Evolutionary conservation across 805 yeast species (phyloP).

Genomic region (Cyberlindnera samutprakarnensis): DNA sequence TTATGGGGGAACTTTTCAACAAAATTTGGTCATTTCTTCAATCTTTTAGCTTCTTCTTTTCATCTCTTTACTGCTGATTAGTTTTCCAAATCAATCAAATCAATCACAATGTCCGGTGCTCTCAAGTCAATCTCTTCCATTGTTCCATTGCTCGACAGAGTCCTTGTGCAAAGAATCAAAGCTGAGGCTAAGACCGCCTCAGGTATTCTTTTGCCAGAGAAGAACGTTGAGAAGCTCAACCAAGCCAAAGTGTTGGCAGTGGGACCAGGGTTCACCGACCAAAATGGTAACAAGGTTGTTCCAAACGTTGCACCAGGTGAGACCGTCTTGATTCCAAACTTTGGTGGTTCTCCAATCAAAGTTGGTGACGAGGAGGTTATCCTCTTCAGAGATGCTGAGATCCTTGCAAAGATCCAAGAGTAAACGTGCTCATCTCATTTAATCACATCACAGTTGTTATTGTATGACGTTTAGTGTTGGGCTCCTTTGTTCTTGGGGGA

Average conservation of each 20-base stretch:
- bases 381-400: constrained; percentile 89
- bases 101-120: constrained; percentile 38
- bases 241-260: constrained; percentile 89
- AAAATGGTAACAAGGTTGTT: constrained; percentile 63
- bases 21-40: constrained; percentile 1
- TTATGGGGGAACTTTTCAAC: too few relatives aligned
- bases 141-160: constrained; percentile 92
- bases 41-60: not conserved
- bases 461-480: not conserved
- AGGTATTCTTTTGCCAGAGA: constrained; percentile 91
- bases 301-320: constrained; percentile 86
- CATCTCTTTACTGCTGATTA: not conserved
- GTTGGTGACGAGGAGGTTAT: constrained; percentile 76
- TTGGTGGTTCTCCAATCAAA: constrained; percentile 87
- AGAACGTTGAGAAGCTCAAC: constrained; percentile 89
- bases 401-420: constrained; percentile 84
- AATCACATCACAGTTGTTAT: too few relatives aligned
- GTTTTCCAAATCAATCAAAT: not conserved
- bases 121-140: constrained; percentile 80
- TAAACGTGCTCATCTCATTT: too few relatives aligned
- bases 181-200: constrained; percentile 88
- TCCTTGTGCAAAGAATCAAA: constrained; percentile 89
- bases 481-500: too few relatives aligned
- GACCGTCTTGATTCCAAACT: constrained; percentile 87
- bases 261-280: constrained; percentile 86